Conservation (phyloP, 176 grass and related monocot species). For the Alloteropsis semialata region DNA sequence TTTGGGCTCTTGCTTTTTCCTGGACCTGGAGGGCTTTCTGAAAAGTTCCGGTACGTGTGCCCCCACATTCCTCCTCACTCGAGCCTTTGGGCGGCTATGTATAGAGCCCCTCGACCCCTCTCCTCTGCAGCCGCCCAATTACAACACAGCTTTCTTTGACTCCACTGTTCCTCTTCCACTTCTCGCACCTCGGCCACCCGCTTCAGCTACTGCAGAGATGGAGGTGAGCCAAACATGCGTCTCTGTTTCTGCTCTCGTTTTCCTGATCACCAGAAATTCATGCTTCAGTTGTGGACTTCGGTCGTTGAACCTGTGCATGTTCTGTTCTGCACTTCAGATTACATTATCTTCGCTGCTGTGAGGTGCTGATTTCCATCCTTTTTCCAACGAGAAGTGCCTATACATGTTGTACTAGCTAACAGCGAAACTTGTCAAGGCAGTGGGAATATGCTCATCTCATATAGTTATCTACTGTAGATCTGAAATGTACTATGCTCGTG, state of each 20-base stretch:
- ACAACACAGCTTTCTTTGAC: conserved; percentile 31
- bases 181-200: neutral
- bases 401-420: neutral
- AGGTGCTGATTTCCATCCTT: neutral
- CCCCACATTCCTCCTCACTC: conserved; percentile 45
- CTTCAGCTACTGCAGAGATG: conserved; percentile 26
- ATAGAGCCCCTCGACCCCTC: conserved; percentile 25
- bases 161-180: neutral
- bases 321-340: neutral
- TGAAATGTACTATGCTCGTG: conserved; percentile 10
- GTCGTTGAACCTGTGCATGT: neutral
- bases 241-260: neutral
- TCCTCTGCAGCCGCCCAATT: neutral
- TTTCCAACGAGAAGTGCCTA: neutral
- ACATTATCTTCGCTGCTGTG: neutral
- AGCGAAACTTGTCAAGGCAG: neutral
- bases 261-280: neutral
- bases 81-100: conserved; percentile 32
- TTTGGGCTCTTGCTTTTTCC: conserved; percentile 46
- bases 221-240: conserved; percentile 45
- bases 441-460: conserved; percentile 4
- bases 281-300: neutral
- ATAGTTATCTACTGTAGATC: neutral
- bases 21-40: conserved; percentile 36
- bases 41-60: conserved; percentile 43